A percentile compares a stretch with the other conserved stretches of the same genome.
Conservation (phyloP, 73 alveolate species). For the Paramecium pentaurelia region DNA sequence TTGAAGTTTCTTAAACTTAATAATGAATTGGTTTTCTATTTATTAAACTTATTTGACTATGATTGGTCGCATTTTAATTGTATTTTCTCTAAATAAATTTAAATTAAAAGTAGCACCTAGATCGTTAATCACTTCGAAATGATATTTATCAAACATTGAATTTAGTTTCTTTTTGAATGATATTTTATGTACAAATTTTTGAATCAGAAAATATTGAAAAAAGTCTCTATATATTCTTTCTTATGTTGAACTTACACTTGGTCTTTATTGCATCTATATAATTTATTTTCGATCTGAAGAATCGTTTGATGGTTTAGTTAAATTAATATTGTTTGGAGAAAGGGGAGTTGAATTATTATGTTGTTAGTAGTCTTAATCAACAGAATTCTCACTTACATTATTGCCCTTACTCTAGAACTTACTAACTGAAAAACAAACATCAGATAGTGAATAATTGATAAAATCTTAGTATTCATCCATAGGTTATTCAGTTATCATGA, state of each 20-base stretch:
- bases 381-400: background rate
- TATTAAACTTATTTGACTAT: background rate
- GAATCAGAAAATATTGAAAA: background rate
- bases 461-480: conserved; percentile 6
- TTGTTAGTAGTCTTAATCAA: background rate
- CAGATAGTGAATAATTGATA: conserved; percentile 3
- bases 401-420: background rate
- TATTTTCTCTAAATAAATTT: background rate
- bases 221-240: background rate
- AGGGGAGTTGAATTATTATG: background rate
- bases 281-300: background rate
- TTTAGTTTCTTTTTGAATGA: conserved; percentile 15
- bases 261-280: background rate
- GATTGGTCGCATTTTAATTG: conserved; percentile 20
- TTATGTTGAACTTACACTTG: background rate
- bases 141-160: conserved; percentile 1
- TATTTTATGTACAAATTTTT: background rate
- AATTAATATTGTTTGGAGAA: background rate
- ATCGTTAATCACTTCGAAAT: conserved; percentile 16
- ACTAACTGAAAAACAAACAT: conserved; percentile 5
- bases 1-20: background rate
- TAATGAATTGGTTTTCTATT: background rate
- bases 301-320: background rate
- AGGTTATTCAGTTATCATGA: conserved; percentile 15
- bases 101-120: conserved; percentile 17